Conservation (phyloP, 352 stramenopile species). For the Globisporangium abappressorium region DNA sequence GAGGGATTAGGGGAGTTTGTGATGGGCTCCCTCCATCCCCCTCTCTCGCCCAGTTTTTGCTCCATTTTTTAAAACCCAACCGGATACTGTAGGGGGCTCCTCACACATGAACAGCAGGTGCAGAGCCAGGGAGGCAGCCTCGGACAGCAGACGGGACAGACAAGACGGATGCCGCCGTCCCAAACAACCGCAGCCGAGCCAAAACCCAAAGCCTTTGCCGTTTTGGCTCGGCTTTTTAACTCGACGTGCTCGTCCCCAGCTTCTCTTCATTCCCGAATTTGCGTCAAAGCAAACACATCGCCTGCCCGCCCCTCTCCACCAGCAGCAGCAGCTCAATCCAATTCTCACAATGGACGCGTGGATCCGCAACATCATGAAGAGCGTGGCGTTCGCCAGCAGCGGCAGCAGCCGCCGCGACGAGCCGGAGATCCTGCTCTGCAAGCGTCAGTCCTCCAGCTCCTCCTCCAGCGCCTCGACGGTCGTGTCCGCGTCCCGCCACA, state of each 20-base stretch:
- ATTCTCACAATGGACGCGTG: slow-evolving; percentile 41
- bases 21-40: not conserved
- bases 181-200: not conserved
- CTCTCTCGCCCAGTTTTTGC: not conserved
- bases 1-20: not conserved
- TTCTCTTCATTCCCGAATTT: slow-evolving; percentile 43
- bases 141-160: not conserved
- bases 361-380: slow-evolving; percentile 23
- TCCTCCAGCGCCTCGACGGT: not conserved
- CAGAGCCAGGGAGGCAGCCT: not conserved
- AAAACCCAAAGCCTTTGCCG: not conserved
- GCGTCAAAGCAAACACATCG: slow-evolving; percentile 15
- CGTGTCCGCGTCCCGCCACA: not conserved
- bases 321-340: not conserved
- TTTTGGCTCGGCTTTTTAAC: slow-evolving; percentile 5
- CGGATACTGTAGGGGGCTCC: not conserved
- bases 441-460: slow-evolving; percentile 1
- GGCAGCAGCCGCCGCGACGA: slow-evolving; percentile 16
- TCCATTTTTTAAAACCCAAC: not conserved
- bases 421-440: slow-evolving; percentile 28
- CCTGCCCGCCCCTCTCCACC: not conserved
- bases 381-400: slow-evolving; percentile 10
- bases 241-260: not conserved
- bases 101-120: not conserved
- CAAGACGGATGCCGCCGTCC: not conserved